These are phyloP conservation scores for Prunus dulcis DNA, from an alignment of 306 rosid species.

Conservation along the genomic window DNA sequence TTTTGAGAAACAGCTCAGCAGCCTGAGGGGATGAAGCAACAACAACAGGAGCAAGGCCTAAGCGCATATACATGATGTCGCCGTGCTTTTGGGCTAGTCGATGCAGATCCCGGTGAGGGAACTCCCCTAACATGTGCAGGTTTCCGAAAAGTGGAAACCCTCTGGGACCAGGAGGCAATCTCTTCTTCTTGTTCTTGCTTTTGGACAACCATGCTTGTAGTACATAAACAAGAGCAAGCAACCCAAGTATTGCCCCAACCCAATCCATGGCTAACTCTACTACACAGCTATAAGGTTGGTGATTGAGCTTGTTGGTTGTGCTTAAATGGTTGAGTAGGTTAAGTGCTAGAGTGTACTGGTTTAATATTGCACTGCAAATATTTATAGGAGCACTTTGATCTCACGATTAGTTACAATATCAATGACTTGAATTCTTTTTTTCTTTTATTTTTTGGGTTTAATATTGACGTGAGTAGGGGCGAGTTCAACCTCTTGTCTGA, in stretches of 20 bases:
- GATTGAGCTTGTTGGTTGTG: background rate
- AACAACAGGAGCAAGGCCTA: constrained; percentile 51
- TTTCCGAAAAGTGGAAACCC: constrained; percentile 63
- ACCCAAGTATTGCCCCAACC: constrained; percentile 28
- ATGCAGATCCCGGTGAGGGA: constrained; percentile 50
- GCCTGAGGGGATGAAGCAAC: constrained; percentile 71
- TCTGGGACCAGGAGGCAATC: constrained; percentile 68
- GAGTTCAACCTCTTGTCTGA: background rate
- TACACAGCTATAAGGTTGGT: background rate
- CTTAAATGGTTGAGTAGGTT: background rate
- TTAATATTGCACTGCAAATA: background rate
- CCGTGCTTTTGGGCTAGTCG: constrained; percentile 53
- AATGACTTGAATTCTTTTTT: background rate
- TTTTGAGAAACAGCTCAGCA: constrained; percentile 63
- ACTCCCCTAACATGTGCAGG: constrained; percentile 47
- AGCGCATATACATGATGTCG: constrained; percentile 51
- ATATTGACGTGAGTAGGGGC: background rate
- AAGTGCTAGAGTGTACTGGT: background rate
- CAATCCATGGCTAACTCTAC: constrained; percentile 12
- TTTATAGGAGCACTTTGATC: background rate
- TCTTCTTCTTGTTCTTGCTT: constrained; percentile 26
- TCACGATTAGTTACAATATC: background rate
- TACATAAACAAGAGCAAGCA: constrained; percentile 32
- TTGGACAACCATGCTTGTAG: constrained; percentile 23
- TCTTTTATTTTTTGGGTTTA: too few species aligned